These are phyloP conservation scores for Phytophthora pistaciae DNA, from an alignment of 352 stramenopile genomes.

Conservation along the genomic window DNA sequence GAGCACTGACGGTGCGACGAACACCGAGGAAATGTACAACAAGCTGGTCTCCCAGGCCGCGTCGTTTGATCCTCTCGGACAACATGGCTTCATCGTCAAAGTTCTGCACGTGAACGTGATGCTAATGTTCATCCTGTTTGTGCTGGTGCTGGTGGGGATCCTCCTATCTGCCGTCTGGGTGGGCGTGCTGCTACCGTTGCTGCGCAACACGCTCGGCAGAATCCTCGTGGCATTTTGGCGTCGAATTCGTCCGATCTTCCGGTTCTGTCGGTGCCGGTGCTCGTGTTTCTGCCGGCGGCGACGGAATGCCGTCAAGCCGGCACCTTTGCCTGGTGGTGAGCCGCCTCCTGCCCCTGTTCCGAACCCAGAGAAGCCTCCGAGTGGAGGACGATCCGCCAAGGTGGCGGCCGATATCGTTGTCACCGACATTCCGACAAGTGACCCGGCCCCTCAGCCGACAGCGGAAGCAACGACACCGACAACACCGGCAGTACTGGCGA, in stretches of 20 bases:
- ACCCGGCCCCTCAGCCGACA: neutral
- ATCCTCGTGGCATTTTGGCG: constrained; percentile 45
- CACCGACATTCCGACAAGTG: constrained; percentile 25
- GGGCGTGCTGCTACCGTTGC: constrained; percentile 58
- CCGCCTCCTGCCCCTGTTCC: neutral
- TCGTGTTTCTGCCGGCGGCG: constrained; percentile 25
- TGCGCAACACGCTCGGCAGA: constrained; percentile 50
- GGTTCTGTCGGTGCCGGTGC: constrained; percentile 29
- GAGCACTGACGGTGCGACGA: constrained; percentile 35
- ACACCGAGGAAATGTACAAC: constrained; percentile 52
- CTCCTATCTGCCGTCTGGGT: constrained; percentile 68
- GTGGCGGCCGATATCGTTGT: constrained; percentile 45
- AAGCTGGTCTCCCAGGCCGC: constrained; percentile 47
- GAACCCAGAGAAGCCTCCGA: constrained; percentile 12
- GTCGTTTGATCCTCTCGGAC: constrained; percentile 59
- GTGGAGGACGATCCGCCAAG: constrained; percentile 39
- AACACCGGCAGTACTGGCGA: neutral
- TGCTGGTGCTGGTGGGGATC: constrained; percentile 56
- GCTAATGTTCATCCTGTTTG: constrained; percentile 76
- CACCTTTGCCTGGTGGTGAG: constrained; percentile 1
- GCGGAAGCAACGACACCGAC: neutral
- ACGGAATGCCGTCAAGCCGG: constrained; percentile 31
- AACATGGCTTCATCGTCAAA: constrained; percentile 72
- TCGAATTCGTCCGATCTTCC: constrained; percentile 27
- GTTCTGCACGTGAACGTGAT: constrained; percentile 78